Conservation (phyloP, 148 eudicot genomes). For the Silene latifolia region DNA sequence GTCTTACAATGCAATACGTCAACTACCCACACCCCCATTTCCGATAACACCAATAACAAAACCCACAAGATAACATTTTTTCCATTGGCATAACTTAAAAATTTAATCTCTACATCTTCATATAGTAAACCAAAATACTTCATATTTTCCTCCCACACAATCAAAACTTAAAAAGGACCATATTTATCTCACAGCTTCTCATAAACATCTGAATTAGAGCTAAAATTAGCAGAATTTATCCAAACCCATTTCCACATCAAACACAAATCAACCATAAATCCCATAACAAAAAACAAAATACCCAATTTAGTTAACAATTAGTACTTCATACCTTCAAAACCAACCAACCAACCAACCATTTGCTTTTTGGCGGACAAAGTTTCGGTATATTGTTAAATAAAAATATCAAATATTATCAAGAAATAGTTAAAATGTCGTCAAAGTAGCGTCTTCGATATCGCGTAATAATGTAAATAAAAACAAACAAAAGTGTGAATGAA, state of each 20-base stretch:
- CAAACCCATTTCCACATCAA: neutral
- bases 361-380: no score
- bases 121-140: neutral
- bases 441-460: no score
- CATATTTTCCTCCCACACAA: neutral
- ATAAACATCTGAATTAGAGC: neutral
- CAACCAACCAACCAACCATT: no score
- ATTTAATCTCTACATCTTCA: neutral
- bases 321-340: neutral
- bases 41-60: neutral
- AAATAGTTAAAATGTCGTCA: no score
- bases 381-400: no score
- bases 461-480: no score
- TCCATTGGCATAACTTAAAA: neutral
- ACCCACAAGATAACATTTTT: no score
- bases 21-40: no score
- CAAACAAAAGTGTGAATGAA: no score
- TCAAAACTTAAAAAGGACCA: neutral
- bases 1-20: neutral
- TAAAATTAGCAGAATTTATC: neutral
- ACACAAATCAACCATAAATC: neutral
- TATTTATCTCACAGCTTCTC: neutral
- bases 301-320: neutral
- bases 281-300: neutral
- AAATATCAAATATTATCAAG: neutral